Evolutionary conservation across 345 rosid genomes (phyloP).

Genomic region (Gossypium thurberi): DNA sequence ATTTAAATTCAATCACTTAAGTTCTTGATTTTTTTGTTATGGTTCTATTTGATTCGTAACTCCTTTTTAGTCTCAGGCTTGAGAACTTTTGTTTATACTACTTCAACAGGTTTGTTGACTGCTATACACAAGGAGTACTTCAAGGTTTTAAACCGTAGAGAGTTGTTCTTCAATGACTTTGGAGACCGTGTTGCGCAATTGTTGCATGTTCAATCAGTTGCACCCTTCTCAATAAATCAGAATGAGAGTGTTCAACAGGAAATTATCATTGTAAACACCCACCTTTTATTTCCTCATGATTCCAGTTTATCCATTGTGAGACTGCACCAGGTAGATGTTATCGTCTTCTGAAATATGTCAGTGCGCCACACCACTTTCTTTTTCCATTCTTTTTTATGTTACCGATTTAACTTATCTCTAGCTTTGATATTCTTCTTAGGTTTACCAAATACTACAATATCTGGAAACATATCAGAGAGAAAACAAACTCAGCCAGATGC

Average conservation of each 20-base stretch:
- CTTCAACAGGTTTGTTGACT: constrained; percentile 62
- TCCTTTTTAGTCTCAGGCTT: neutral
- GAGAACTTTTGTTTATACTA: constrained; percentile 6
- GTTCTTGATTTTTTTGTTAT: neutral
- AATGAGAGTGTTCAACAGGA: constrained; percentile 49
- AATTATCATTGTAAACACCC: constrained; percentile 83
- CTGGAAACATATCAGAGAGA: constrained; percentile 71
- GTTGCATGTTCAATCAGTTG: constrained; percentile 61
- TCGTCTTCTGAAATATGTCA: neutral
- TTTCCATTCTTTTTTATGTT: neutral
- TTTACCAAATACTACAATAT: constrained; percentile 68
- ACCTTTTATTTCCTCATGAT: constrained; percentile 83
- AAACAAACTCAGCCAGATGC: constrained; percentile 50
- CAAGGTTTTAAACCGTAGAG: constrained; percentile 49
- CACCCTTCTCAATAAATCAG: constrained; percentile 36
- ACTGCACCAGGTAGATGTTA: constrained; percentile 63
- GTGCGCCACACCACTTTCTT: neutral
- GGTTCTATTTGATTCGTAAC: neutral
- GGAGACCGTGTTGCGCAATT: constrained; percentile 96
- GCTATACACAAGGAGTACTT: constrained; percentile 67
- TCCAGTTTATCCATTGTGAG: constrained; percentile 67
- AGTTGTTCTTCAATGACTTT: constrained; percentile 71
- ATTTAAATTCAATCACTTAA: constrained; percentile 6
- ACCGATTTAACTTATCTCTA: neutral
- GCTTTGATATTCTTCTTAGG: constrained; percentile 33